A percentile compares a stretch with the other conserved stretches of the same genome.
These are phyloP conservation scores for Akebia trifoliata DNA, from an alignment of 164 flowering plant genomes.

Conservation along the genomic window DNA sequence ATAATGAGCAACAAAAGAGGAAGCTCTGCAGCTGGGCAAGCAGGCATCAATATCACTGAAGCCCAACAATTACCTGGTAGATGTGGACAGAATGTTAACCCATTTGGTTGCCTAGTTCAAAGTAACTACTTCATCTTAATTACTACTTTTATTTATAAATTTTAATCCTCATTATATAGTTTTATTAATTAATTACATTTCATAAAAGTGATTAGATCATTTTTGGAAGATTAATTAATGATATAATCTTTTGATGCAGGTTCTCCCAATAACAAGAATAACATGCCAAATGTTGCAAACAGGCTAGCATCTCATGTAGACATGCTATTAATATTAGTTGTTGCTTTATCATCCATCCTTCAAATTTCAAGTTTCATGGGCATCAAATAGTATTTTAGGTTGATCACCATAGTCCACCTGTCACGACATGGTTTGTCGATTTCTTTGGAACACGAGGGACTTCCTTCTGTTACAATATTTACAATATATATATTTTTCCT, in stretches of 20 bases:
- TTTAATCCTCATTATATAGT: not conserved
- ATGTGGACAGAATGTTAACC: constrained; percentile 62
- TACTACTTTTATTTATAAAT: not conserved
- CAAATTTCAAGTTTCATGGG: constrained; percentile 20
- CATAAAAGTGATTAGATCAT: too few relatives aligned
- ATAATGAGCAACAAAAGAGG: constrained; percentile 36
- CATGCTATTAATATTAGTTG: not conserved
- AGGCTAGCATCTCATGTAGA: constrained; percentile 4
- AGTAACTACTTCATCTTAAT: constrained; percentile 6
- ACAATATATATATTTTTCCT: too few relatives aligned
- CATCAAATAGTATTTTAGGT: constrained; percentile 4
- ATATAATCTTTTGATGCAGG: constrained; percentile 1
- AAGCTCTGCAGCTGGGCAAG: constrained; percentile 30
- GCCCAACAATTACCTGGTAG: constrained; percentile 53
- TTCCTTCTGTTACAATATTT: too few relatives aligned
- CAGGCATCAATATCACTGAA: constrained; percentile 40
- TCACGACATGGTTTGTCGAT: too few relatives aligned
- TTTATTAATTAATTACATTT: too few relatives aligned
- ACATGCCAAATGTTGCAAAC: constrained; percentile 12
- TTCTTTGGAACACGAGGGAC: too few relatives aligned
- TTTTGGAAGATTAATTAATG: too few relatives aligned
- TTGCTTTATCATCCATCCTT: constrained; percentile 1
- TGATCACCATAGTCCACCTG: not conserved
- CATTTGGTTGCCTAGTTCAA: constrained; percentile 41
- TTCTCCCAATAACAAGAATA: constrained; percentile 7